Evolutionary conservation across 345 rosid species (phyloP).

Genomic region (Eucalyptus decipiens): DNA sequence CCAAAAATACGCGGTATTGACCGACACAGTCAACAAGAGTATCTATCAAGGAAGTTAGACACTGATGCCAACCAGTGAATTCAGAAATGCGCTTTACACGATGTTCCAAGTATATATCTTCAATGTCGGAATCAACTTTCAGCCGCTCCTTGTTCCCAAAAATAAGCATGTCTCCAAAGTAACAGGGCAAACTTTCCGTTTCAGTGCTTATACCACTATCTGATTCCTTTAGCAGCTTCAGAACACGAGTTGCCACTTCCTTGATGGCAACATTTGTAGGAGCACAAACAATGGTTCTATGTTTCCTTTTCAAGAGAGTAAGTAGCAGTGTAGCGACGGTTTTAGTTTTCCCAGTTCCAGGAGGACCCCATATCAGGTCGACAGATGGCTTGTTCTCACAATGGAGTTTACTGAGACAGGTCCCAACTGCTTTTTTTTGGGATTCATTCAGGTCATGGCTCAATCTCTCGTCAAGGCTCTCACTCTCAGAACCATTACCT

Average conservation of each 20-base stretch:
- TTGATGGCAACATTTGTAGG: conserved; percentile 40
- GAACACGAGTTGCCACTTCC: conserved; percentile 36
- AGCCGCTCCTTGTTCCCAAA: conserved; percentile 31
- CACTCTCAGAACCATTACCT: neutral
- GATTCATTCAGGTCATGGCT: conserved; percentile 11
- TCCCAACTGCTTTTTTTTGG: conserved; percentile 8
- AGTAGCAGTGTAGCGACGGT: conserved; percentile 12
- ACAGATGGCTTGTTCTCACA: conserved; percentile 16
- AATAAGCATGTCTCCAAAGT: conserved; percentile 19
- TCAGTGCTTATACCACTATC: neutral
- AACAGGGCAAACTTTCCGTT: neutral
- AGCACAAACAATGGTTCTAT: conserved; percentile 24
- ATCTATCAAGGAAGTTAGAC: conserved; percentile 3
- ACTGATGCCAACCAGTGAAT: conserved; percentile 7
- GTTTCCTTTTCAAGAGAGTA: conserved; percentile 13
- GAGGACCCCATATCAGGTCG: conserved; percentile 43
- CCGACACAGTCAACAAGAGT: conserved; percentile 12
- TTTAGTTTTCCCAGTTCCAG: conserved; percentile 53
- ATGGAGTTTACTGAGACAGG: conserved; percentile 2
- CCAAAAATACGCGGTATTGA: conserved; percentile 4
- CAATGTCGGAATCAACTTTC: conserved; percentile 3
- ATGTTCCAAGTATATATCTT: conserved; percentile 26
- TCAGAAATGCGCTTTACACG: conserved; percentile 15
- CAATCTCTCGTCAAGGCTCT: neutral
- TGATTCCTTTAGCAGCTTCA: conserved; percentile 15